phyloP scores from a whole-genome alignment of 495 filamentous ascomycete genomes.

The Achaetomiella virescens region DNA sequence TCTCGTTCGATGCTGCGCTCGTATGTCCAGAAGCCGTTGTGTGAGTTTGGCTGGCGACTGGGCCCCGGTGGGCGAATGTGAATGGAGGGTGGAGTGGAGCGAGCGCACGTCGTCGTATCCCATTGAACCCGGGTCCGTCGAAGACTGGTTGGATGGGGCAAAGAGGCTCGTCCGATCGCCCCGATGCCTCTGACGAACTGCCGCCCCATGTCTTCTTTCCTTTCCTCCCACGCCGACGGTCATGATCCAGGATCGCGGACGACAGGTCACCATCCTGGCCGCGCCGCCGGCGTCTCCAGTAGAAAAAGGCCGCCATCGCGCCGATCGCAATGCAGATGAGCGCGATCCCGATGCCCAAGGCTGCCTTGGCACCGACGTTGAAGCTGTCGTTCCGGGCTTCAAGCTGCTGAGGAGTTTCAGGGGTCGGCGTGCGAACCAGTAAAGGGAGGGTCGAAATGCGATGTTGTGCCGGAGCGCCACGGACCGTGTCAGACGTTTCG shows the following conservation, averaged over 20 bases:
- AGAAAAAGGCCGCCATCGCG: conserved; percentile 27
- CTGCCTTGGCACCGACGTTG: conserved; percentile 24
- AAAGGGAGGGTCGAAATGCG: neutral
- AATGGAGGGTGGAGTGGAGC: conserved; percentile 14
- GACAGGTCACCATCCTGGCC: conserved; percentile 12
- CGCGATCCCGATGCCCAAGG: conserved; percentile 23
- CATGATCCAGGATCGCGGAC: conserved; percentile 20
- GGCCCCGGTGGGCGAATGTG: conserved; percentile 20
- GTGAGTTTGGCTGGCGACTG: conserved; percentile 18
- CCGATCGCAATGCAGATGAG: conserved; percentile 16
- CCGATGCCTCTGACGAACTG: conserved; percentile 18
- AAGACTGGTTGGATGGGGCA: conserved; percentile 28
- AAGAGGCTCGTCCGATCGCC: conserved; percentile 22
- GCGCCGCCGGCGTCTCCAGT: conserved; percentile 24
- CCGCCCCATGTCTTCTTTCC: neutral
- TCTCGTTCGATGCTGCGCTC: conserved; percentile 24
- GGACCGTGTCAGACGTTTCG: neutral
- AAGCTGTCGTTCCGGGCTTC: conserved; percentile 13
- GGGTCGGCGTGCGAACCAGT: conserved; percentile 4
- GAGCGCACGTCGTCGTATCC: conserved; percentile 32
- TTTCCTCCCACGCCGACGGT: conserved; percentile 15
- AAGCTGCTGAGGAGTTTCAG: conserved; percentile 7
- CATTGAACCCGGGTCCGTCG: conserved; percentile 30
- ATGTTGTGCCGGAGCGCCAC: neutral
- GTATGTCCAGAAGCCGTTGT: conserved; percentile 9